Base-by-base conservation (phyloP, 2,329 filamentous ascomycete genomes). In the Botryotinia globosa region DNA sequence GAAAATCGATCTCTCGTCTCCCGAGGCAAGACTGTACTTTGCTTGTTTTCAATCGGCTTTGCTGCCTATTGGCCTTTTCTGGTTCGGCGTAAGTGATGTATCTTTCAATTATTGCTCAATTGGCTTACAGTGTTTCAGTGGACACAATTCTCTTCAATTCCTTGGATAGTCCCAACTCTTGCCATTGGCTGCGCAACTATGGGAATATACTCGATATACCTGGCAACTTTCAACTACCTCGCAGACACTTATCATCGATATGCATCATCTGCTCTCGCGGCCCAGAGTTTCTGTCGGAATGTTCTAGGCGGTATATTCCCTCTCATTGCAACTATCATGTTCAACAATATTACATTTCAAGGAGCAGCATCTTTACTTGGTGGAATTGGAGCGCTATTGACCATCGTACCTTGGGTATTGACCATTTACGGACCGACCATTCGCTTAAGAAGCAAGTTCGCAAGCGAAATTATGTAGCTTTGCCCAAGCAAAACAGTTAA, bases 181-280 rank as follows among this genome's bases (percentile, higher is more conserved):
- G 91, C 89, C 0, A 85, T 97, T 48, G 88, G 86, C 0, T 87
- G 94, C 73, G 90, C 93, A 0, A 95, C 92, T 0, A 92, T 95
- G 85, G 91, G 94, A 42, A 97, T 98, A 76, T 95, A 93, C 81
- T 91, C 89, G 58, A 89, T 98, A 51, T 97, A 97, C 79, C 86
- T 98, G 1, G 91, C 94, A 4, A 92, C 94, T 0, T 97, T 98
- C 84, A 98, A 98, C 80, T 98, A 97, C 77, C 86, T 98, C 1
- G 94, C 94, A 32, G 94, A 98, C 80, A 91, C 91, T 1, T 98
- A 97, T 81, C 91, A 94, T 79, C 85, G 88, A 3, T 97, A 95
- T 78, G 93, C 94, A 0, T 94, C 91, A 56, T 96, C 92, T 0
- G 94, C 94, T 0, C 84, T 97, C 9, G 94, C 94, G 0, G 93